A percentile compares a stretch with the other conserved stretches of the same genome.
phyloP scores from a whole-genome alignment of 495 filamentous ascomycete genomes.

The Penicillium fimorum region DNA sequence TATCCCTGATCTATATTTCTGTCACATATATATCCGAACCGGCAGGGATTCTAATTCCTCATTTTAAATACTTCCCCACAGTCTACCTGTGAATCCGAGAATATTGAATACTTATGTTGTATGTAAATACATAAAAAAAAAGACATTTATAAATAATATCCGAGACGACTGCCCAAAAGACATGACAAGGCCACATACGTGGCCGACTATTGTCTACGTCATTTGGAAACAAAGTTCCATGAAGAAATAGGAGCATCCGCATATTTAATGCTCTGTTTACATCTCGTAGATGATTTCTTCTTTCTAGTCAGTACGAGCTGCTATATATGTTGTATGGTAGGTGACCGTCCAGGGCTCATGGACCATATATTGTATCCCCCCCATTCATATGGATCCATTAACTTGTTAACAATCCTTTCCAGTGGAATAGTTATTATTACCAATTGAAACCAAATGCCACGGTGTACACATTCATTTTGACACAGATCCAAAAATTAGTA shows the following conservation, averaged over 20 bases:
- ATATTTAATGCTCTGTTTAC: background rate
- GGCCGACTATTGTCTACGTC: background rate
- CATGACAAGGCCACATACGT: too few species aligned
- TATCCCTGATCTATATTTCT: background rate
- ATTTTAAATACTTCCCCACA: too few species aligned
- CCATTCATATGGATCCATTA: background rate
- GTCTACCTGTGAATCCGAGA: too few species aligned
- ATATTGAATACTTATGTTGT: too few species aligned
- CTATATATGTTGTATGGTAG: background rate
- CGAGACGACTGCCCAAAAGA: too few species aligned
- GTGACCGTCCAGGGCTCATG: too few species aligned
- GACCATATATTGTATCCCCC: background rate
- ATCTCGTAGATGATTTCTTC: background rate
- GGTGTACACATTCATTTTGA: constrained; percentile 5
- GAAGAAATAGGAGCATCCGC: background rate
- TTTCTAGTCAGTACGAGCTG: background rate
- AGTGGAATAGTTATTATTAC: too few species aligned
- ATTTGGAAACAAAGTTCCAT: background rate
- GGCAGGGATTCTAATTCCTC: background rate
- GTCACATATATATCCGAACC: background rate
- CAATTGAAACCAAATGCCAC: constrained; percentile 2
- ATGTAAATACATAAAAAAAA: too few species aligned
- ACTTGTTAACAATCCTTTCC: background rate
- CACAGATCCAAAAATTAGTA: constrained; percentile 1
- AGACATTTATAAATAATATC: too few species aligned